These are phyloP conservation scores for Sistotremastrum niveocremeum DNA, from an alignment of 768 basidiomycete species.

Conservation along the genomic window DNA sequence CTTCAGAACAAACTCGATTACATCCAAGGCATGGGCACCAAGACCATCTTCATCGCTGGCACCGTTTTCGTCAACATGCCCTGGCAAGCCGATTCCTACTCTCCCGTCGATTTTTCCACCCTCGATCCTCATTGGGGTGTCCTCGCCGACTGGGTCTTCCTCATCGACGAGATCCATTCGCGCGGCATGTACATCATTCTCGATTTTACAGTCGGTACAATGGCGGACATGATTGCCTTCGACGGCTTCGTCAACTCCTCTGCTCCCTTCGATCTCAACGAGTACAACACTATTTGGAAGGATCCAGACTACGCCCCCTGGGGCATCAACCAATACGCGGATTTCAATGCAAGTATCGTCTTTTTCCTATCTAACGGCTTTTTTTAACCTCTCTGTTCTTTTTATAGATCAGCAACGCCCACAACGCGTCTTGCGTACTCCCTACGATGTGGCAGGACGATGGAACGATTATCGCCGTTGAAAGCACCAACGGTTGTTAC, in stretches of 20 bases:
- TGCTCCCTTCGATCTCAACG: constrained; percentile 64
- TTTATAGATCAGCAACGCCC: constrained; percentile 46
- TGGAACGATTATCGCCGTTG: constrained; percentile 42
- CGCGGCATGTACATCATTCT: constrained; percentile 85
- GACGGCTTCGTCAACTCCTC: constrained; percentile 65
- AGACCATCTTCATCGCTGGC: constrained; percentile 80
- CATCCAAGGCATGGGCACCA: constrained; percentile 77
- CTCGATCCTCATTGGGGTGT: constrained; percentile 91
- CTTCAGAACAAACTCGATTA: constrained; percentile 69
- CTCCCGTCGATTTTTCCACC: constrained; percentile 81
- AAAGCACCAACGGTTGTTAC: constrained; percentile 58
- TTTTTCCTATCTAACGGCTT: constrained; percentile 1
- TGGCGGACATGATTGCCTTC: constrained; percentile 80
- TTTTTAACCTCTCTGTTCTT: constrained; percentile 1
- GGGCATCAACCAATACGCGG: constrained; percentile 75
- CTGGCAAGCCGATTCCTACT: constrained; percentile 98
- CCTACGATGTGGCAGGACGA: constrained; percentile 75
- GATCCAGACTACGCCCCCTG: constrained; percentile 65
- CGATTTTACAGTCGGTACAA: constrained; percentile 91
- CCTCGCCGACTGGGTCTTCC: constrained; percentile 59
- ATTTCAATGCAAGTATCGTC: constrained; percentile 46
- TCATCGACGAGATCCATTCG: constrained; percentile 66
- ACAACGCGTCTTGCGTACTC: constrained; percentile 60
- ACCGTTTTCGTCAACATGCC: constrained; percentile 91
- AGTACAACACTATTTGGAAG: constrained; percentile 68